These are phyloP conservation scores for Striga hermonthica DNA, from an alignment of 305 asterid genomes.

Conservation along the genomic window DNA sequence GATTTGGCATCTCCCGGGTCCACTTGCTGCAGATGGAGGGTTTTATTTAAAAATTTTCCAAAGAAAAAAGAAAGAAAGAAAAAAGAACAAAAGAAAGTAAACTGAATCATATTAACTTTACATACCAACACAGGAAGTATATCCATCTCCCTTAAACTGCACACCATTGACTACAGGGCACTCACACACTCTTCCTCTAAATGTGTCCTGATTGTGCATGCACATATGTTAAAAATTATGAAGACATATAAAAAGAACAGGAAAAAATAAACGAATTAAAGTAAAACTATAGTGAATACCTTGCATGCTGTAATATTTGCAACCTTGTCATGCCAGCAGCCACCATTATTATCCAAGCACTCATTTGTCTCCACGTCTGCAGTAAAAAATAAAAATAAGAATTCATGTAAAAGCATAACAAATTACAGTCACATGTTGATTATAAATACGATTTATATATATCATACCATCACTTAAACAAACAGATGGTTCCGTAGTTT, in stretches of 20 bases:
- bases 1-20: conserved; percentile 89
- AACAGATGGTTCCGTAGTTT: conserved; percentile 95
- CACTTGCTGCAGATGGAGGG: conserved; percentile 70
- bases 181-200: conserved; percentile 92
- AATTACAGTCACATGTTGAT: neutral
- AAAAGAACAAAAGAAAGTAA: conserved; percentile 2
- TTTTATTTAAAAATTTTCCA: conserved; percentile 5
- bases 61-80: neutral
- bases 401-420: neutral
- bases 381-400: conserved; percentile 29
- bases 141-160: conserved; percentile 94
- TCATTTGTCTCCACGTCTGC: conserved; percentile 93
- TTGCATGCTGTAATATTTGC: conserved; percentile 91
- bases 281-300: conserved; percentile 41
- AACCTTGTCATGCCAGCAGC: conserved; percentile 84
- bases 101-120: conserved; percentile 24
- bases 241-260: neutral
- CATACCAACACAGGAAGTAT: conserved; percentile 75
- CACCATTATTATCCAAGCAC: conserved; percentile 88
- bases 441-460: conserved; percentile 18
- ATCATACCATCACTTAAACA: conserved; percentile 82
- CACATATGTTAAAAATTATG: conserved; percentile 24
- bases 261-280: conserved; percentile 5
- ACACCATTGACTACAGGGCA: conserved; percentile 92
- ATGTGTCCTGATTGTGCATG: conserved; percentile 63